Evolutionary conservation across 2,329 filamentous ascomycete species (phyloP), one percentile per base, ranked within the genome.

Genomic region (Geosmithia morbida): DNA sequence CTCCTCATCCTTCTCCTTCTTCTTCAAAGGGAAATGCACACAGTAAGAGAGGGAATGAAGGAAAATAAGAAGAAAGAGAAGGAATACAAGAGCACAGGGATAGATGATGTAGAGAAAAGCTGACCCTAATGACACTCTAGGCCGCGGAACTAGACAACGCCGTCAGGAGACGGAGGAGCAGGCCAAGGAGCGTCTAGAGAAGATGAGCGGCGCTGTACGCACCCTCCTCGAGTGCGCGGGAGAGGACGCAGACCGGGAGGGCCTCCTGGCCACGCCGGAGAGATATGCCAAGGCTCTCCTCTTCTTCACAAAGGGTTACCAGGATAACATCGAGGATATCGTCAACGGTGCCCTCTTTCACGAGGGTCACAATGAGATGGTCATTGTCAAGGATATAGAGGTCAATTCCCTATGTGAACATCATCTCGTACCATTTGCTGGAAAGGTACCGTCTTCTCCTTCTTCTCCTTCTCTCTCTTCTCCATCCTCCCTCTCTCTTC

Each of bases 281-380:
- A 77, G 92, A 51, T 98, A 97, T 63, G 90, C 92, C 44, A 92
- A 95, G 66, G 92, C 92, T 14, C 81, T 98, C 77, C 78, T 97
- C 52, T 94, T 85, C 70, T 88, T 98, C 65, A 98, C 92, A 6
- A 88, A 94, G 63, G 92, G 92, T 42, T 98, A 98, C 62, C 88
- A 97, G 68, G 82, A 95, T 69, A 96, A 96, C 58, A 78, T 96
- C 48, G 75, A 81, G 51, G 86, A 94, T 60, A 85, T 97, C 54
- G 86, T 97, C 51, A 97, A 97, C 62, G 78, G 83, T 48, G 92
- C 92, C 17, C 85, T 97, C 47, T 98, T 98, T 66, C 84, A 95
- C 58, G 92, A 97, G 63, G 87, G 90, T 52, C 90, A 97, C 60
- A 92, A 95, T 59, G 92, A 98, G 66, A 77, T 98, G 68, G 89